Conservation (phyloP, 768 basidiomycete species). For the Amanita thiersii region DNA sequence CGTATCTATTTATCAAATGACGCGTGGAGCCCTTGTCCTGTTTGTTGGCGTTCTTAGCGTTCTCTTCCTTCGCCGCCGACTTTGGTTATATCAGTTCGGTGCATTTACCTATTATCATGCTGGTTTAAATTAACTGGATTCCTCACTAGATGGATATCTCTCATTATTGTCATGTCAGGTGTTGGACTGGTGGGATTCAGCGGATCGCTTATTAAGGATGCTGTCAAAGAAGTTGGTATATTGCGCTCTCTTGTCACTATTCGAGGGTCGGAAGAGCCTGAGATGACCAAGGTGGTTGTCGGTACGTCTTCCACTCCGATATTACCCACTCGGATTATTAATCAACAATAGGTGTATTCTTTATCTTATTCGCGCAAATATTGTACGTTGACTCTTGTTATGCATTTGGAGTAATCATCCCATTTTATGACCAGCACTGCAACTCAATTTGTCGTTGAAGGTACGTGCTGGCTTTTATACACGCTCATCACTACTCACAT, state of each 20-base stretch:
- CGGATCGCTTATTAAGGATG: slow-evolving; percentile 80
- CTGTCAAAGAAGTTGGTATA: slow-evolving; percentile 34
- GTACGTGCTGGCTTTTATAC: slow-evolving; percentile 17
- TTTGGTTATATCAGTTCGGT: slow-evolving; percentile 81
- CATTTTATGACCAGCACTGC: slow-evolving; percentile 53
- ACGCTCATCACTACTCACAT: slow-evolving; percentile 7
- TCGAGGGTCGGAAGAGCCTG: slow-evolving; percentile 42
- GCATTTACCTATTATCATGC: slow-evolving; percentile 4
- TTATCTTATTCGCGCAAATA: slow-evolving; percentile 89
- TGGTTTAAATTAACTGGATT: slow-evolving; percentile 3
- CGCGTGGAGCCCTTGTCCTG: slow-evolving; percentile 83
- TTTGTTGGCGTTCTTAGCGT: slow-evolving; percentile 92
- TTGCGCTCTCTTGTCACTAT: slow-evolving; percentile 24
- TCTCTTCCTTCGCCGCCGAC: slow-evolving; percentile 76
- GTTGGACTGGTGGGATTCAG: slow-evolving; percentile 82
- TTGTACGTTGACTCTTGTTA: slow-evolving; percentile 53
- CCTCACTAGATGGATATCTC: slow-evolving; percentile 71
- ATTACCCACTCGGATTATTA: slow-evolving; percentile 12
- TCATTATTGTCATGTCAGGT: slow-evolving; percentile 82
- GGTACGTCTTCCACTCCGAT: slow-evolving; percentile 41
- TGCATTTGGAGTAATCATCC: slow-evolving; percentile 14
- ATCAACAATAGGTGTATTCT: slow-evolving; percentile 61
- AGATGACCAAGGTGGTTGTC: slow-evolving; percentile 65
- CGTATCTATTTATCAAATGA: slow-evolving; percentile 98
- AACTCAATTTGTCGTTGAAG: slow-evolving; percentile 88